Evolutionary conservation across 345 rosid species (phyloP).

Genomic region (Bruguiera parviflora): DNA sequence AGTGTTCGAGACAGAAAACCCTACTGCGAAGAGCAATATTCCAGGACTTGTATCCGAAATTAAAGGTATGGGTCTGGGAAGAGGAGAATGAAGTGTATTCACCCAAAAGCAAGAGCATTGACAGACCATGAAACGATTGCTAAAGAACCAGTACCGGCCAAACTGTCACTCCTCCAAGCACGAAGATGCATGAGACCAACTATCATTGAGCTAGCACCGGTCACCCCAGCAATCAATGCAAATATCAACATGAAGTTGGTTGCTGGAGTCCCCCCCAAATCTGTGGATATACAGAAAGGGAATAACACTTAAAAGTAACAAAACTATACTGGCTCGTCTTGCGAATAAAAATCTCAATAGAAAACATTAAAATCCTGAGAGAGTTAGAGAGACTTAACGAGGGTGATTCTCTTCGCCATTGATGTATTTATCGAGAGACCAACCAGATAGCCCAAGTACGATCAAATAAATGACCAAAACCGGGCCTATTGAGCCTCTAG

Average conservation of each 20-base stretch:
- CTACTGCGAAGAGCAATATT: background rate
- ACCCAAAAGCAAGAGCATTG: slow-evolving; percentile 44
- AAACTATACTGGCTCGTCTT: background rate
- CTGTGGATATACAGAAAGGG: background rate
- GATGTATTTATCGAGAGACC: slow-evolving; percentile 37
- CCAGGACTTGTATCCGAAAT: background rate
- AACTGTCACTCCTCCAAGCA: slow-evolving; percentile 22
- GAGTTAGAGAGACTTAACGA: slow-evolving; percentile 7
- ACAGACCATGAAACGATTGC: slow-evolving; percentile 22
- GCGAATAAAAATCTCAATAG: background rate
- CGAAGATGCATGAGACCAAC: slow-evolving; percentile 29
- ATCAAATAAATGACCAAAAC: slow-evolving; percentile 26
- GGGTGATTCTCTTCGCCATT: slow-evolving; percentile 40
- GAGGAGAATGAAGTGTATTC: background rate
- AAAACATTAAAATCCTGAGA: background rate
- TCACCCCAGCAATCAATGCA: slow-evolving; percentile 12
- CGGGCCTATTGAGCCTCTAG: slow-evolving; percentile 26
- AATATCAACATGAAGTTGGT: slow-evolving; percentile 25
- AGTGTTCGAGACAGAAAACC: too few relatives aligned
- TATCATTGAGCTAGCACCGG: slow-evolving; percentile 21
- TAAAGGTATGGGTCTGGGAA: background rate
- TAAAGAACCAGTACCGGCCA: slow-evolving; percentile 26
- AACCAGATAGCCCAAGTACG: slow-evolving; percentile 32
- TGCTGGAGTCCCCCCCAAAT: slow-evolving; percentile 25
- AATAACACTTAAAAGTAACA: background rate